These are phyloP conservation scores for Agroathelia rolfsii DNA, from an alignment of 1,284 basidiomycete species.

Conservation along the genomic window DNA sequence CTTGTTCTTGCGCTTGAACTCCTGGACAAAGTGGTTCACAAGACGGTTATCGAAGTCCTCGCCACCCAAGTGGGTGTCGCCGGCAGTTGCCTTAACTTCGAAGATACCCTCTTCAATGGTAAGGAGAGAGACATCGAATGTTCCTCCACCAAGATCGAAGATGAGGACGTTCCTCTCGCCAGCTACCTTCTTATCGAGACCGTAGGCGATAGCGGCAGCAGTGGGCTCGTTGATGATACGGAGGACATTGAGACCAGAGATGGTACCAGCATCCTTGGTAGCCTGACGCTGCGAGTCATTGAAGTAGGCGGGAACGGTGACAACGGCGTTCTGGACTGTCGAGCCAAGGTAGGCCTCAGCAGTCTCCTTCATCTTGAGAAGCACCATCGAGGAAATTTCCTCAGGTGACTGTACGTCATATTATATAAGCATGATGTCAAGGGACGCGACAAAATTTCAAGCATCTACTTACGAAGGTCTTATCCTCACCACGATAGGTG, in stretches of 20 bases:
- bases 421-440: slow-evolving; percentile 6
- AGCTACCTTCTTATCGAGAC: slow-evolving; percentile 61
- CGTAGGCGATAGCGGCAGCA: slow-evolving; percentile 54
- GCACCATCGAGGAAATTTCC: slow-evolving; percentile 80
- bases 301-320: slow-evolving; percentile 49
- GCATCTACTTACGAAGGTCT: slow-evolving; percentile 54
- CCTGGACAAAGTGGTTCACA: slow-evolving; percentile 68
- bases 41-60: slow-evolving; percentile 91
- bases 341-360: slow-evolving; percentile 72
- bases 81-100: slow-evolving; percentile 72
- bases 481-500: slow-evolving; percentile 66
- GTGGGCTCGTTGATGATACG: slow-evolving; percentile 65
- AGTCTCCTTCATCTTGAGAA: slow-evolving; percentile 80
- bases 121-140: slow-evolving; percentile 73
- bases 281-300: slow-evolving; percentile 74
- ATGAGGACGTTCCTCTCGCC: slow-evolving; percentile 75
- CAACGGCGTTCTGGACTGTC: slow-evolving; percentile 36
- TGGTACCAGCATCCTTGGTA: slow-evolving; percentile 73
- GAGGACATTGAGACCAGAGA: slow-evolving; percentile 64
- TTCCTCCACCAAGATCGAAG: slow-evolving; percentile 84
- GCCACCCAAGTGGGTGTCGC: slow-evolving; percentile 79
- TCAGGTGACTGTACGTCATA: slow-evolving; percentile 52
- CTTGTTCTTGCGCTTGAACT: slow-evolving; percentile 69
- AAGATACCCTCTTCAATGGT: slow-evolving; percentile 73
- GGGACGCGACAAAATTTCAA: slow-evolving; percentile 14